Evolutionary conservation across 306 rosid genomes (phyloP).

Genomic region (Begonia loranthoides): DNA sequence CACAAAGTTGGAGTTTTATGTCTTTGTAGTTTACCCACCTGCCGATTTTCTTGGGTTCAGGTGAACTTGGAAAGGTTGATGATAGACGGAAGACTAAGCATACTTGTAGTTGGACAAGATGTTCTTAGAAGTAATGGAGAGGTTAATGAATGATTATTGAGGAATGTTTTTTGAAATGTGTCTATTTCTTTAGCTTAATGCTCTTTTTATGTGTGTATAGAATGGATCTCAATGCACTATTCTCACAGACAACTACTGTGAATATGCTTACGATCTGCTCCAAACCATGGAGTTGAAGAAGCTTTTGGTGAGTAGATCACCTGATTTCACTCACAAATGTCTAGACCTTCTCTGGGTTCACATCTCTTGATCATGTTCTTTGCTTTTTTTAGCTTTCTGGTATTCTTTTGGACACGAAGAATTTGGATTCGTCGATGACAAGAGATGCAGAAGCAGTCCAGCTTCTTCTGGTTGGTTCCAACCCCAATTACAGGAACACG

Average conservation of each 20-base stretch:
- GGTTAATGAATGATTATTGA: conserved; percentile 18
- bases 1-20: no score
- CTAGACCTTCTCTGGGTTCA: background rate
- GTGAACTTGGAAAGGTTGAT: conserved; percentile 63
- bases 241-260: conserved; percentile 77
- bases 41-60: conserved; percentile 12
- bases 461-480: conserved; percentile 57
- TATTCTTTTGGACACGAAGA: conserved; percentile 69
- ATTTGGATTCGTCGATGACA: conserved; percentile 53
- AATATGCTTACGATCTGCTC: conserved; percentile 85
- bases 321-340: background rate
- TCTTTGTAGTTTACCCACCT: no score
- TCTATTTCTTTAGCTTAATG: background rate
- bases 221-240: conserved; percentile 77
- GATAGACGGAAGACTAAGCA: conserved; percentile 41
- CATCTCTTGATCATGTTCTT: conserved; percentile 9
- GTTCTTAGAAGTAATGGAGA: conserved; percentile 40
- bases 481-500: conserved; percentile 45
- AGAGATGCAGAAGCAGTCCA: conserved; percentile 92
- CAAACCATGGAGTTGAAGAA: conserved; percentile 58
- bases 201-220: conserved; percentile 18
- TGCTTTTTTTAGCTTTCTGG: conserved; percentile 61
- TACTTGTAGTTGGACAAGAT: conserved; percentile 63
- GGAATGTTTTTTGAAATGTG: conserved; percentile 10
- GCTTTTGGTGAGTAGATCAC: conserved; percentile 44